phyloP scores from a whole-genome alignment of 1,139 yeast species.

The Debaryomyces udenii region DNA sequence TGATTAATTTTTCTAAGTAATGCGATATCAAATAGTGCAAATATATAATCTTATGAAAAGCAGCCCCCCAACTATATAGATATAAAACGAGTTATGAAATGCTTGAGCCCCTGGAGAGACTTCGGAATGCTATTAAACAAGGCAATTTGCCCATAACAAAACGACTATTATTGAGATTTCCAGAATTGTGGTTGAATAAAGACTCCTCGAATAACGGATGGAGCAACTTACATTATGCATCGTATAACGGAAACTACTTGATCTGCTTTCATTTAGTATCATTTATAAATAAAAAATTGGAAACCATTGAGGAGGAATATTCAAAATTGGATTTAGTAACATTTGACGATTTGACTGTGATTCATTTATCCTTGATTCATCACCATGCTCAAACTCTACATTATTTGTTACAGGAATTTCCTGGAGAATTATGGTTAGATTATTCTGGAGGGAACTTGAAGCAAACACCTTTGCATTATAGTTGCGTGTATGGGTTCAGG shows the following conservation, averaged over 20 bases:
- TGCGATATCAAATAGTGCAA: slow-evolving; percentile 7
- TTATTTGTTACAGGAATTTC: slow-evolving; percentile 78
- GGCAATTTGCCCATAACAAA: slow-evolving; percentile 76
- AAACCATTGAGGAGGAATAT: slow-evolving; percentile 21
- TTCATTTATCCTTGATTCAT: slow-evolving; percentile 72
- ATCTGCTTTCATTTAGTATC: slow-evolving; percentile 64
- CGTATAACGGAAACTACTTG: slow-evolving; percentile 77
- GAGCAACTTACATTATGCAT: slow-evolving; percentile 88
- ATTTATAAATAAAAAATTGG: slow-evolving; percentile 30
- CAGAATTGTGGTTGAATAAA: slow-evolving; percentile 73
- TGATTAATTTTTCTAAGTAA: slow-evolving; percentile 1
- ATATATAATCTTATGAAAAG: neutral
- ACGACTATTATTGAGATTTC: slow-evolving; percentile 70
- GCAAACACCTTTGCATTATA: slow-evolving; percentile 75
- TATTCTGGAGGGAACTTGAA: slow-evolving; percentile 50
- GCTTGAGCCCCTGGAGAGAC: slow-evolving; percentile 67
- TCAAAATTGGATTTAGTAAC: slow-evolving; percentile 45
- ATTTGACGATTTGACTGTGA: slow-evolving; percentile 70
- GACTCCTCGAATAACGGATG: slow-evolving; percentile 76
- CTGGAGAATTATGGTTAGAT: slow-evolving; percentile 63
- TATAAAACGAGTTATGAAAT: slow-evolving; percentile 23
- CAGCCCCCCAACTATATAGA: neutral
- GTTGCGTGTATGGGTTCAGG: slow-evolving; percentile 66
- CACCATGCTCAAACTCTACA: slow-evolving; percentile 80
- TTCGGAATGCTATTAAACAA: slow-evolving; percentile 71